A percentile compares a stretch with the other conserved stretches of the same genome.
phyloP scores from a whole-genome alignment of 495 filamentous ascomycete genomes.

The Aspergillus nanangensis region DNA sequence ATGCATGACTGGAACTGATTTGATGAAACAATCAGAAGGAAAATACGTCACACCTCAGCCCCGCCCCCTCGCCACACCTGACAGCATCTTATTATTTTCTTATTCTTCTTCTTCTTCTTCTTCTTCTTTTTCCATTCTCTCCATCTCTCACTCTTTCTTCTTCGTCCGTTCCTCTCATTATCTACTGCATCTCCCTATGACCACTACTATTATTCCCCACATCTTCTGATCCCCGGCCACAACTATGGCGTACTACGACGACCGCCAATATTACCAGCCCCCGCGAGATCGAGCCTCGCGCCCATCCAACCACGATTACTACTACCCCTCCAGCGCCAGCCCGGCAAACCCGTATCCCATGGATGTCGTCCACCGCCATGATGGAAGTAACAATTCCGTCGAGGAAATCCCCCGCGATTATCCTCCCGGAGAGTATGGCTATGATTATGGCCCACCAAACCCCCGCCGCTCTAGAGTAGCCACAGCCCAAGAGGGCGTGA shows the following conservation, averaged over 20 bases:
- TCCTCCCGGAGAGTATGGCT: conserved; percentile 48
- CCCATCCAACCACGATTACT: conserved; percentile 28
- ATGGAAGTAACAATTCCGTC: conserved; percentile 56
- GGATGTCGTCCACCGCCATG: conserved; percentile 48
- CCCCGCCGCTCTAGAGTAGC: conserved; percentile 27
- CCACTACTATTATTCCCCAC: conserved; percentile 3
- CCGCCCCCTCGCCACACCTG: too few relatives aligned
- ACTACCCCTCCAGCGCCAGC: conserved; percentile 18
- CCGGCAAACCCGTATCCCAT: conserved; percentile 14
- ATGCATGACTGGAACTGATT: too few relatives aligned
- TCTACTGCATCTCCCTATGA: too few relatives aligned
- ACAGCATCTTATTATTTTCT: conserved; percentile 9
- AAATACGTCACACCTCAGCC: too few relatives aligned
- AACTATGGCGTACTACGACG: conserved; percentile 41
- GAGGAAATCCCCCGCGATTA: conserved; percentile 68
- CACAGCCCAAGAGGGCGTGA: conserved; percentile 26
- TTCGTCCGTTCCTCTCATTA: conserved; percentile 5
- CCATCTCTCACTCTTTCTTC: conserved; percentile 14
- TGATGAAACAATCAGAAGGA: too few relatives aligned
- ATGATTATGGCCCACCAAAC: conserved; percentile 41
- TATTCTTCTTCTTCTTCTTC: conserved; percentile 3
- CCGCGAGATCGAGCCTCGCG: conserved; percentile 30
- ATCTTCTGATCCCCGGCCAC: too few relatives aligned
- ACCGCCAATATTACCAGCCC: conserved; percentile 21
- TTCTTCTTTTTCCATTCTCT: conserved; percentile 10